Base-by-base conservation (phyloP, 2,329 filamentous ascomycete species). In the Clonostachys sp. region DNA sequence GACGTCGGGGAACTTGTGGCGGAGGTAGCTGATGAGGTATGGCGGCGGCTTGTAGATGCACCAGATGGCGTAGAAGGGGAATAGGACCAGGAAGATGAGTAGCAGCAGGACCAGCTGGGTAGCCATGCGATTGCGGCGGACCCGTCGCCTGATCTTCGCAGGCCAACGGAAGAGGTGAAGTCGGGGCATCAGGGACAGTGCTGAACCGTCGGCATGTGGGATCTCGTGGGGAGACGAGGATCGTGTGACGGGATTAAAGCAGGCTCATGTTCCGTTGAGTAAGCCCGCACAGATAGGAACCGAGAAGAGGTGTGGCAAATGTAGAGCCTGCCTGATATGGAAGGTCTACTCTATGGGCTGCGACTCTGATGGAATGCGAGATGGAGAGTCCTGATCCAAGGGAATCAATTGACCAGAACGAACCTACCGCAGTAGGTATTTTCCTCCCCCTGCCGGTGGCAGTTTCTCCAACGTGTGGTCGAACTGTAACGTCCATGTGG, bases 21-120 rank as follows among this genome's bases (percentile, higher is more conserved):
- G 78, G 50, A 95, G 80, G 70, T 86, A 86, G 48, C 73, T 69
- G 61, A 95, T 86, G 35, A 95, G 66, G 42, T 78, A 65, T n/a
- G 65, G 67, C 1, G 91, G 90, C 3, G 91, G 90, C 63, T 89
- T 91, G 77, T 95, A 95, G 56, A 95, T 73, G 52, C 80, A 64
- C 70, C 90, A 94, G 53, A 86, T 61, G 17, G 71, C 60, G 53
- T 68, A 68, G 53, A 69, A 55, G 20, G 70, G 69, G 14, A 68
- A 51, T 38, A 68, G 10, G 41, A 73, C 52, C 41, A 72, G 55
- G 51, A 64, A 40, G 48, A 57, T 53, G 42, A 73, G 60, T 43
- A 60, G 47, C 50, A 63, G 50, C 46, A 81, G 66, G 24, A 62
- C 53, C 48, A 74, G 54, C 40, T 80, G 70, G 42, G 75, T 81